Evolutionary conservation across 108 stramenopile species (phyloP), one percentile per base, ranked within the genome.

Genomic region (Fragilaria crotonensis): DNA sequence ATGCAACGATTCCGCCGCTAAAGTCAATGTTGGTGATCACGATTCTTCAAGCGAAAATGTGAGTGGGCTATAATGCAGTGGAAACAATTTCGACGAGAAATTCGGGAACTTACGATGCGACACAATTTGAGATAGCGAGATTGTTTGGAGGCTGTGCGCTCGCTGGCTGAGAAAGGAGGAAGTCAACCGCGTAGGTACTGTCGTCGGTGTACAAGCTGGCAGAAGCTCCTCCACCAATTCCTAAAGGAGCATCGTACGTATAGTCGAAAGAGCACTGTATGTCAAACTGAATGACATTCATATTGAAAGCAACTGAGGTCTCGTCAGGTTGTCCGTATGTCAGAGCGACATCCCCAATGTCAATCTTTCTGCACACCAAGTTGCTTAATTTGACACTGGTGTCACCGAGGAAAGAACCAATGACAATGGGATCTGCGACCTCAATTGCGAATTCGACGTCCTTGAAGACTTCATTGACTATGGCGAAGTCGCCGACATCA

Each of bases 11-110:
- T 21, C 25, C 51, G 18, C 51, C 51, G 18, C 3, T 19, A 19
- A 56, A 56, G 19, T 56, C 25, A 31, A 33, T 20, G 54, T 36
- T 36, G n/a, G 21, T 19, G 19, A 56, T 32, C 19, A 33, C 19
- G 23, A 56, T 19, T 33, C 30, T 31, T 19, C n/a, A 22, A 3
- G 4, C 54, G 30, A 9, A 54, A 9, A 26, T 18, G 25, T 26
- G 3, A 52, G 1, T 25, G 17, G 51, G 25, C 2, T 3, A 52
- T 21, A 2, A 26, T 2, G 26, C 18, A 7, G 2, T 41, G 36
- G 7, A 14, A 41, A 14, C 11, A 14, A 41, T 14, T 7, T 41
- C 7, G 11, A 41, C 7, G 14, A 41, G 36, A 14, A 41, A 7
- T 7, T 41, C 7, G 11, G 14, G 14, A 41, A 41, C 36, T 41